phyloP scores from a whole-genome alignment of 2,329 filamentous ascomycete species.

The Trichoderma sp. region DNA sequence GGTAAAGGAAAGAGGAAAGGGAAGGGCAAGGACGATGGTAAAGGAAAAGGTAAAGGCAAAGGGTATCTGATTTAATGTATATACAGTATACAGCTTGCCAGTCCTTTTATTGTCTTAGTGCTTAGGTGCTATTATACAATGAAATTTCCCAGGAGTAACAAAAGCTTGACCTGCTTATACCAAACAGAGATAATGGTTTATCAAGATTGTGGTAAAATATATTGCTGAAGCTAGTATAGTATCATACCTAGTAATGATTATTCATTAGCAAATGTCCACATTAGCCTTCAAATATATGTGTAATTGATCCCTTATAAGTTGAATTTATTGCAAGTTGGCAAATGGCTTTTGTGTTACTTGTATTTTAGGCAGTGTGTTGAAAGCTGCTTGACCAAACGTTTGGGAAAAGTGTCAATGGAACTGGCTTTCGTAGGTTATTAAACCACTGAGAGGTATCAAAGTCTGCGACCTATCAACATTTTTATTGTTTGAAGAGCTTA shows the following conservation, averaged over 20 bases:
- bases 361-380: too few relatives aligned
- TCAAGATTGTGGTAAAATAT: too few relatives aligned
- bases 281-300: background rate
- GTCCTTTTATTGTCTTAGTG: background rate
- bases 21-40: background rate
- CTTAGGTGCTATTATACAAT: background rate
- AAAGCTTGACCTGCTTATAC: background rate
- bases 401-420: too few relatives aligned
- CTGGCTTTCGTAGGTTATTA: too few relatives aligned
- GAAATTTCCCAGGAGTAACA: background rate
- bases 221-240: too few relatives aligned
- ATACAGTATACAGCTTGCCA: background rate
- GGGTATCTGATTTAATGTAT: background rate
- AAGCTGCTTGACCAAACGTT: too few relatives aligned
- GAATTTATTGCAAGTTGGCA: background rate
- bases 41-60: background rate
- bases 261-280: background rate
- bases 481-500: too few relatives aligned
- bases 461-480: too few relatives aligned
- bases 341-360: background rate
- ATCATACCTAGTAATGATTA: too few relatives aligned
- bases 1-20: background rate
- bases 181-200: too few relatives aligned
- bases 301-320: background rate
- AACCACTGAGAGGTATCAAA: too few relatives aligned